Base-by-base conservation (phyloP, 352 stramenopile genomes). In the Aphanomyces stellatus region DNA sequence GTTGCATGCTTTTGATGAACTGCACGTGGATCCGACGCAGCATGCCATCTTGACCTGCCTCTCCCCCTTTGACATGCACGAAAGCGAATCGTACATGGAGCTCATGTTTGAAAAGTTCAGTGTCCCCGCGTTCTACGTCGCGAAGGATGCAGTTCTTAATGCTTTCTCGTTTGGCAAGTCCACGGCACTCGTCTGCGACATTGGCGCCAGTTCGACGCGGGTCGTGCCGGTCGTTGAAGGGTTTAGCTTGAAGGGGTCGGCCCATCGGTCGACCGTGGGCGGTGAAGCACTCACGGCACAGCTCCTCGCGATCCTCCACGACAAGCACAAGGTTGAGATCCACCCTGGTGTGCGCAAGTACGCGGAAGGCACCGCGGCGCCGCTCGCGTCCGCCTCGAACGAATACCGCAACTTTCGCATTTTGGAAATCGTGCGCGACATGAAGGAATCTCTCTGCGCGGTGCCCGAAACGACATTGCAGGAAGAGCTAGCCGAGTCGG, bases 41-140 rank as follows among this genome's bases (percentile, higher is more conserved):
- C 85, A 94, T 69, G 84, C 88, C 4, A 81, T 93, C 34, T 88
- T 96, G 71, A 80, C 85, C 3, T 88, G 82, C 4, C 71, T 75
- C 17, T 79, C 87, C 24, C 81, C 85, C 10, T 92, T 87, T 65
- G 71, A 72, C 41, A 72, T 76, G 24, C 69, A 75, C n/a, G 86
- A 93, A 64, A 72, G 75, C 27, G 78, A 88, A 25, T 88, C 90
- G 70, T 93, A 94, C 73, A 71, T 91, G 68, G 84, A 96, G 75
- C 82, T 98, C 69, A 95, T 97, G 78, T 96, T 98, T 66, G 92
- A 98, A 72, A 91, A 75, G 56, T 97, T 97, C 66, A 73, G 85
- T 41, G 80, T 90, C 24, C 89, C 89, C 15, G 87, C 87, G 15
- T 93, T 96, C 69, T 97, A 96, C 74, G 83, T 96, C 71, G 87